phyloP scores from a whole-genome alignment of 345 rosid genomes.

The Abelmoschus esculentus region DNA sequence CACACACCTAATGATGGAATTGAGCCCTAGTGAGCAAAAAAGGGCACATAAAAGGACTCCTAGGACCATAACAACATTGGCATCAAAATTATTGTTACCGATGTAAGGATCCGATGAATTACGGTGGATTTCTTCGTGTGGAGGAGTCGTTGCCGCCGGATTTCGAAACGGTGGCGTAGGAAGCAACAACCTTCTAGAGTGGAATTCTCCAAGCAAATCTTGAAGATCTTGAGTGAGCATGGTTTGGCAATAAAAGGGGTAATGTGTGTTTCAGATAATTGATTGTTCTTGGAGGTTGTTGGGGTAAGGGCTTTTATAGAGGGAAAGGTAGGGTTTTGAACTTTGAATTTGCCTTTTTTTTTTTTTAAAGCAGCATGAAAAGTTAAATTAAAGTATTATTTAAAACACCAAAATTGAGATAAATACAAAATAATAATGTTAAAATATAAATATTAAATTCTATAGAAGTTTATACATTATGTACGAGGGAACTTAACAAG shows the following conservation, averaged over 20 bases:
- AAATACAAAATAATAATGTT: no score
- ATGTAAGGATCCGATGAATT: conserved; percentile 27
- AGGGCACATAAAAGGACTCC: conserved; percentile 80
- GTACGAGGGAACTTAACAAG: no score
- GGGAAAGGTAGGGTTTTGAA: conserved; percentile 8
- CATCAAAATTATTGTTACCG: conserved; percentile 43
- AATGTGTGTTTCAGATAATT: background rate
- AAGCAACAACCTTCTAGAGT: conserved; percentile 44
- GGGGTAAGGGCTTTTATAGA: conserved; percentile 24
- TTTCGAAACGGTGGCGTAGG: conserved; percentile 19
- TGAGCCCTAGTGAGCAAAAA: conserved; percentile 70
- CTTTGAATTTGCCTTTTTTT: conserved; percentile 6
- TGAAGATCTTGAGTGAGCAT: conserved; percentile 25
- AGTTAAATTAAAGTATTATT: background rate
- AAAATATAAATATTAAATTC: no score
- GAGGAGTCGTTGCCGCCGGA: conserved; percentile 29
- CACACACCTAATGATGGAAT: conserved; percentile 62
- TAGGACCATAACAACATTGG: conserved; percentile 71
- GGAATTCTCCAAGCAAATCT: conserved; percentile 24
- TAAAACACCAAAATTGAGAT: no score
- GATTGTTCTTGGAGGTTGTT: conserved; percentile 17
- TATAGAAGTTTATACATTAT: no score
- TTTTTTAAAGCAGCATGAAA: background rate
- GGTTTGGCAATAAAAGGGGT: background rate
- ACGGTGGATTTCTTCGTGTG: conserved; percentile 21